Percentiles rank a stretch among this genome's conserved stretches.
phyloP scores from a whole-genome alignment of 805 yeast species.

The Cyberlindnera sargentensis region DNA sequence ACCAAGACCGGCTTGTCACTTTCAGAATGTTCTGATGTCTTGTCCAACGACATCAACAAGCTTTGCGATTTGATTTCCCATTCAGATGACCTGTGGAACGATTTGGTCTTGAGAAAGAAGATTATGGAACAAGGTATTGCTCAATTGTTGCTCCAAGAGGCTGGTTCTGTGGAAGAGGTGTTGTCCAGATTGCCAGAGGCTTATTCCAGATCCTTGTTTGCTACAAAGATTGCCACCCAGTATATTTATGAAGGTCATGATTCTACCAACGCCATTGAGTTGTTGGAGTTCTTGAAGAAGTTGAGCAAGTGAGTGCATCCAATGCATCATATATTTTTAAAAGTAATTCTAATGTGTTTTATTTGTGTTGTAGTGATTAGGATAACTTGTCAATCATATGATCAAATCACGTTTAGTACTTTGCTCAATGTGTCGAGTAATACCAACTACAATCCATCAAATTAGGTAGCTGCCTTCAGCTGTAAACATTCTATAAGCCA shows the following conservation, averaged over 20 bases:
- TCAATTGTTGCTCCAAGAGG: constrained; percentile 54
- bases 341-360: not conserved
- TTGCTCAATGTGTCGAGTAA: too few relatives aligned
- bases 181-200: constrained; percentile 78
- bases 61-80: constrained; percentile 79
- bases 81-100: constrained; percentile 83
- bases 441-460: not conserved
- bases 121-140: constrained; percentile 79
- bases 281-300: constrained; percentile 22
- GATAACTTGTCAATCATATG: not conserved
- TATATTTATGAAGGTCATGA: constrained; percentile 23
- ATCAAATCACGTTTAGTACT: too few relatives aligned
- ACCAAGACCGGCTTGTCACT: constrained; percentile 52
- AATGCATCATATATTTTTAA: not conserved
- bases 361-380: not conserved
- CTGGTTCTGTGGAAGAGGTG: constrained; percentile 67
- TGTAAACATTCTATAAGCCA: too few relatives aligned
- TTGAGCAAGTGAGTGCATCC: not conserved
- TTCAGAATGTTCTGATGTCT: constrained; percentile 70
- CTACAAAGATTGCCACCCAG: constrained; percentile 22
- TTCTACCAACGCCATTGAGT: constrained; percentile 23
- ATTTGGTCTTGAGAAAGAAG: constrained; percentile 65
- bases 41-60: constrained; percentile 77
- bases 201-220: constrained; percentile 78
- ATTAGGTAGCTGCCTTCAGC: not conserved